Evolutionary conservation across 768 basidiomycete species (phyloP), one percentile per base, ranked within the genome.

Genomic region (Mycena alexandri): DNA sequence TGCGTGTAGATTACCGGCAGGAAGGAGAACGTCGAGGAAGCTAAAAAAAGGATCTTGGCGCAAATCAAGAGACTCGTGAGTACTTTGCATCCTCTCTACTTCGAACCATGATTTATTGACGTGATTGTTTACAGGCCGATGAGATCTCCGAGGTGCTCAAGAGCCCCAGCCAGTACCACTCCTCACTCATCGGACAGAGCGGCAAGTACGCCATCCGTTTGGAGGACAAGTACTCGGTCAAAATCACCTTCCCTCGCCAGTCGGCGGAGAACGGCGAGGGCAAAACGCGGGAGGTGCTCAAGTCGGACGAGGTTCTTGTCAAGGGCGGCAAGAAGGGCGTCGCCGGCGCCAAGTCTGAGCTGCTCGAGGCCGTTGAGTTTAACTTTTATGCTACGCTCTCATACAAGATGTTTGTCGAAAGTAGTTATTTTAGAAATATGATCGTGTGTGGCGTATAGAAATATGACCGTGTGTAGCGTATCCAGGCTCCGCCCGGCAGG

Each of bases 241-340:
- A 96, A 83, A 95, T 99, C 75, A 96, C 91, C 50, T 99, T 99
- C 87, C 96, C 97, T 61, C 90, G 91, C 65, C 92, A 93, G 72
- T 85, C 85, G 29, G 79, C 85, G 16, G 92, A 93, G 67, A 83
- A 83, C 25, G 84, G 84, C 36, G 90, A 93, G 74, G 84, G 84
- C 62, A 91, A 82, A 77, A 89, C 89, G 13, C 87, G 93, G 41
- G 93, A 94, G 73, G 82, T 84, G 44, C 88, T 93, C 68, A 94
- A 93, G 77, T 75, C 90, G n/a, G 94, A 98, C 74, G 95, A 98
- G 77, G 96, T 99, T 53, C 86, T 95, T 52, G 85, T 99, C 76
- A 96, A 96, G 75, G 98, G 98, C 74, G 95, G 96, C 65, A 94
- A 89, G 79, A 98, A 95, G 82, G 98, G 98, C 61, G 98, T 98